phyloP scores from a whole-genome alignment of 257 asterid species.

The Ophiorrhiza pumila region DNA sequence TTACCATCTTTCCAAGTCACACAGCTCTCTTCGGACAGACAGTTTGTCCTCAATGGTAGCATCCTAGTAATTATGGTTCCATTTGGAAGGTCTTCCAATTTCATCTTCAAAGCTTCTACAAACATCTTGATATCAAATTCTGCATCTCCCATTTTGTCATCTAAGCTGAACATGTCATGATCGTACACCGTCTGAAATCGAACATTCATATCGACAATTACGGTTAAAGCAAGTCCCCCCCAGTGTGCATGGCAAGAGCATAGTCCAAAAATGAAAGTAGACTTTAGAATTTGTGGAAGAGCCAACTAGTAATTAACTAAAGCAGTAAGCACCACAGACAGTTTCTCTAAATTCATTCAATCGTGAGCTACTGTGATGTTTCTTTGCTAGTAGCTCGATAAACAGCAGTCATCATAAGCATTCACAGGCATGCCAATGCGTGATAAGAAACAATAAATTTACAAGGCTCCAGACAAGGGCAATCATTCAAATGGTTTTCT shows the following conservation, averaged over 20 bases:
- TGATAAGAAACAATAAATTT: background rate
- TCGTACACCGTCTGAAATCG: conserved; percentile 45
- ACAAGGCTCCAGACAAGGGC: background rate
- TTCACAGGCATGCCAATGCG: background rate
- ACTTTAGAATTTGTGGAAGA: background rate
- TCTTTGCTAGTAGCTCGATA: background rate
- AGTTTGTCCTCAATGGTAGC: conserved; percentile 36
- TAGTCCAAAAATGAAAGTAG: background rate
- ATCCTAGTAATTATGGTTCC: conserved; percentile 34
- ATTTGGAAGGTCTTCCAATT: conserved; percentile 30
- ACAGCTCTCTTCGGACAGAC: conserved; percentile 37
- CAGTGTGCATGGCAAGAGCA: background rate
- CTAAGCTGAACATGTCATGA: conserved; percentile 44
- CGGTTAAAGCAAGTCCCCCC: background rate
- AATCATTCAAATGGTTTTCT: background rate
- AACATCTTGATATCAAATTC: conserved; percentile 38
- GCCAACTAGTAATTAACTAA: background rate
- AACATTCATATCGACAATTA: background rate
- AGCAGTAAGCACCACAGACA: background rate
- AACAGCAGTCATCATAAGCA: background rate
- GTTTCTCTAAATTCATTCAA: background rate
- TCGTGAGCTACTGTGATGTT: background rate
- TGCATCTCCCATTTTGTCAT: conserved; percentile 56
- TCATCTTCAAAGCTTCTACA: conserved; percentile 40
- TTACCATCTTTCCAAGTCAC: conserved; percentile 36